A percentile compares a stretch with the other conserved stretches of the same genome.
Evolutionary conservation across 768 basidiomycete species (phyloP).

Genomic region (Collybia sp.): DNA sequence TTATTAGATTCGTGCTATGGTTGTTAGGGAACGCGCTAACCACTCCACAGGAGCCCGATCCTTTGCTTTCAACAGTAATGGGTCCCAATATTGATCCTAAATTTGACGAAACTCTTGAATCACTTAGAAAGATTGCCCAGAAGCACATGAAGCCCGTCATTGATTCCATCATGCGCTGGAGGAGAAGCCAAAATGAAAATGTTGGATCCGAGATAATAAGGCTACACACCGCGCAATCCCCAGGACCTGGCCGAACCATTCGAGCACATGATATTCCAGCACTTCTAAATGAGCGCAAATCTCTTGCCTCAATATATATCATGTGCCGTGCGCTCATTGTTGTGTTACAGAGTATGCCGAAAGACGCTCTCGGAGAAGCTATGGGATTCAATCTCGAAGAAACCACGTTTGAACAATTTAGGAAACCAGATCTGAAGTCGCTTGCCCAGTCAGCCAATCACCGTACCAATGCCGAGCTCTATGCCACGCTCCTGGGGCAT

Average conservation of each 20-base stretch:
- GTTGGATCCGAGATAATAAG: conserved; percentile 46
- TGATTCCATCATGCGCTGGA: conserved; percentile 86
- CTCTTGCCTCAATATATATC: conserved; percentile 84
- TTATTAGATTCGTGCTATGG: conserved; percentile 6
- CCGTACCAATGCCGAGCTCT: conserved; percentile 75
- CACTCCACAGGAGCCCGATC: conserved; percentile 57
- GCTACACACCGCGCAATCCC: conserved; percentile 40
- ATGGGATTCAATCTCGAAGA: conserved; percentile 83
- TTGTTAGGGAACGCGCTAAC: neutral
- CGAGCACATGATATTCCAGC: conserved; percentile 43
- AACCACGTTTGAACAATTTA: conserved; percentile 83
- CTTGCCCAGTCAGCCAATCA: conserved; percentile 69
- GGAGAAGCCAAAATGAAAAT: conserved; percentile 67
- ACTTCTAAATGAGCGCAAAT: conserved; percentile 65
- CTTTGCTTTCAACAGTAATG: conserved; percentile 59
- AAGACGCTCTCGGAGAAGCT: conserved; percentile 73
- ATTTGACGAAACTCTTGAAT: conserved; percentile 83
- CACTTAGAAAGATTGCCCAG: conserved; percentile 81
- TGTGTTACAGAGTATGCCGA: conserved; percentile 66
- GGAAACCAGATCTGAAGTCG: conserved; percentile 63
- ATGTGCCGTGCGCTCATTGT: conserved; percentile 84
- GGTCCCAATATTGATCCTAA: conserved; percentile 69
- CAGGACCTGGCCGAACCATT: conserved; percentile 22
- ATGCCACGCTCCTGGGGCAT: conserved; percentile 80
- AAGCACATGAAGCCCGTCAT: conserved; percentile 81